phyloP scores from a whole-genome alignment of 192 early-diverging fungal genomes.

The Umbelopsis ramanniana region DNA sequence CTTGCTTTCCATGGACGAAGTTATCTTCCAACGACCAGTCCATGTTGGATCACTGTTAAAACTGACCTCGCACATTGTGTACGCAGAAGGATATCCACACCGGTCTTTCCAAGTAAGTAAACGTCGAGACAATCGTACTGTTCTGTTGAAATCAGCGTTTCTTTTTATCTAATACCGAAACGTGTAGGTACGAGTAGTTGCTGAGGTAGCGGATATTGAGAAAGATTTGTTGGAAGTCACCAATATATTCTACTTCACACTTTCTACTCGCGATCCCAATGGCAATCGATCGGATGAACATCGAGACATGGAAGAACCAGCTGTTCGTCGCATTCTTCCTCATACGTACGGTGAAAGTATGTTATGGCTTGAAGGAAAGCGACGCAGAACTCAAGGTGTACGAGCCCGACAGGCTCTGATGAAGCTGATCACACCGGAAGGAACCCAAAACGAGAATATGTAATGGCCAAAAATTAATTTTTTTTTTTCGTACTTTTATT shows the following conservation, averaged over 20 bases:
- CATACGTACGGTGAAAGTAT: slow-evolving; percentile 83
- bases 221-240: slow-evolving; percentile 67
- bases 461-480: too few relatives aligned
- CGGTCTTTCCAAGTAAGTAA: slow-evolving; percentile 62
- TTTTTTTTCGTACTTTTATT: too few relatives aligned
- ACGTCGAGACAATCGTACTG: background rate
- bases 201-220: slow-evolving; percentile 77
- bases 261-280: slow-evolving; percentile 36
- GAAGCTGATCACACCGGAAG: background rate
- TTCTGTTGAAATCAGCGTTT: slow-evolving; percentile 25
- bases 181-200: slow-evolving; percentile 59
- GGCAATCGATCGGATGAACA: background rate
- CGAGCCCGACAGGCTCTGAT: slow-evolving; percentile 16
- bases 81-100: slow-evolving; percentile 64
- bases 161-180: background rate
- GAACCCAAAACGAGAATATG: background rate
- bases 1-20: slow-evolving; percentile 75
- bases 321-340: slow-evolving; percentile 70
- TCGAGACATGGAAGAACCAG: background rate
- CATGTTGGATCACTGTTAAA: slow-evolving; percentile 78
- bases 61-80: slow-evolving; percentile 81
- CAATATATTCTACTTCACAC: slow-evolving; percentile 90
- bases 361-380: slow-evolving; percentile 77
- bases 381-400: slow-evolving; percentile 47
- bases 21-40: slow-evolving; percentile 84